phyloP scores from a whole-genome alignment of 768 basidiomycete species.

The Guyanaporus albipodus region DNA sequence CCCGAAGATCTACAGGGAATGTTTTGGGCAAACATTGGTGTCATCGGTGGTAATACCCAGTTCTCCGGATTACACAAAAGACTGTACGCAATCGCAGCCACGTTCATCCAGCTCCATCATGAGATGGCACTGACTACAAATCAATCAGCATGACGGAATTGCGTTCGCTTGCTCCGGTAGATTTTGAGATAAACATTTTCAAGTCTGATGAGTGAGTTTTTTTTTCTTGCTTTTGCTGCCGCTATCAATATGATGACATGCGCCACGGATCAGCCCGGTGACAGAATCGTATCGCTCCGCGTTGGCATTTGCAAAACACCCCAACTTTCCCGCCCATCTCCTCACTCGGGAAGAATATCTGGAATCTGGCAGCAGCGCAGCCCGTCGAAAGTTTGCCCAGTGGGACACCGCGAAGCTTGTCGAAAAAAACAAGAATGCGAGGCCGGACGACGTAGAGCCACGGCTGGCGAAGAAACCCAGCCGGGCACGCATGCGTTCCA shows the following conservation, averaged over 20 bases:
- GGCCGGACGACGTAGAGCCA: conserved; percentile 23
- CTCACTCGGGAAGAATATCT: conserved; percentile 82
- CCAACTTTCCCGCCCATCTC: conserved; percentile 47
- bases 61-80: conserved; percentile 71
- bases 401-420: conserved; percentile 40
- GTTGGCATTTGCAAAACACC: conserved; percentile 49
- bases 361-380: conserved; percentile 75
- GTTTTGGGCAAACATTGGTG: conserved; percentile 93
- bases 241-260: conserved; percentile 14
- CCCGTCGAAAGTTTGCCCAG: conserved; percentile 68
- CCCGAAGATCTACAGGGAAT: conserved; percentile 82
- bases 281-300: conserved; percentile 64
- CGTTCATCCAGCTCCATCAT: conserved; percentile 11
- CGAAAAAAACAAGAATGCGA: conserved; percentile 23
- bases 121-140: conserved; percentile 13
- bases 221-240: neutral
- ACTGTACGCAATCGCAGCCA: conserved; percentile 52
- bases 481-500: conserved; percentile 24
- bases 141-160: conserved; percentile 64
- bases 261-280: conserved; percentile 47
- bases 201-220: conserved; percentile 66
- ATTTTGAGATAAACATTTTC: conserved; percentile 71
- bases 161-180: conserved; percentile 75
- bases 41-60: conserved; percentile 80
- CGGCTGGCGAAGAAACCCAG: conserved; percentile 28